Conservation (phyloP, 129 eudicot genomes). For the Pseudognaphalium luteoalbum region DNA sequence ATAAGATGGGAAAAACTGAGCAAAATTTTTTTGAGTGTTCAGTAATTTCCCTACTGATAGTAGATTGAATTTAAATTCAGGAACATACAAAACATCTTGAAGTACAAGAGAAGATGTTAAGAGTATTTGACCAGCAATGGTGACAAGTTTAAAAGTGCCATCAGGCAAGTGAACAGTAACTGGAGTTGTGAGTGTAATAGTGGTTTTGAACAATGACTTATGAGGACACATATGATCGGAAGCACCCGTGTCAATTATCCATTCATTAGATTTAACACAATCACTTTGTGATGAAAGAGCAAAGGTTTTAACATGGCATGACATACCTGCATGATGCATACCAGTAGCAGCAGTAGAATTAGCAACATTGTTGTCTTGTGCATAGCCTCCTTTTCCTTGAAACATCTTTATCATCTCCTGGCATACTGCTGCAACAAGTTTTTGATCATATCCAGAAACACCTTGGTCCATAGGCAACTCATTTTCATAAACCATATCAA, state of each 20-base stretch:
- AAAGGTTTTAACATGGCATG: neutral
- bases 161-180: neutral
- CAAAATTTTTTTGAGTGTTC: neutral
- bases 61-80: neutral
- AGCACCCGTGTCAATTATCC: slow-evolving; percentile 2
- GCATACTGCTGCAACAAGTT: too few species aligned
- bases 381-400: neutral
- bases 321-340: too few species aligned
- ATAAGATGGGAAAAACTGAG: neutral
- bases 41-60: neutral
- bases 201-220: neutral
- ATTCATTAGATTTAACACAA: neutral
- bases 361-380: too few species aligned
- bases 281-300: neutral
- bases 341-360: too few species aligned
- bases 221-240: neutral
- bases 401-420: too few species aligned
- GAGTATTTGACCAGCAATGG: neutral
- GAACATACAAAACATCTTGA: neutral
- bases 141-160: neutral
- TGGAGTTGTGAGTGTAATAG: neutral
- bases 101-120: neutral
- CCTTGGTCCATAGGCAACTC: too few species aligned
- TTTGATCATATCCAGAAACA: too few species aligned
- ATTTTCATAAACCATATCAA: too few species aligned